Percentiles rank a stretch among this genome's conserved stretches.
Conservation (phyloP, 2,329 filamentous ascomycete genomes). For the Coleophoma cylindrospora region DNA sequence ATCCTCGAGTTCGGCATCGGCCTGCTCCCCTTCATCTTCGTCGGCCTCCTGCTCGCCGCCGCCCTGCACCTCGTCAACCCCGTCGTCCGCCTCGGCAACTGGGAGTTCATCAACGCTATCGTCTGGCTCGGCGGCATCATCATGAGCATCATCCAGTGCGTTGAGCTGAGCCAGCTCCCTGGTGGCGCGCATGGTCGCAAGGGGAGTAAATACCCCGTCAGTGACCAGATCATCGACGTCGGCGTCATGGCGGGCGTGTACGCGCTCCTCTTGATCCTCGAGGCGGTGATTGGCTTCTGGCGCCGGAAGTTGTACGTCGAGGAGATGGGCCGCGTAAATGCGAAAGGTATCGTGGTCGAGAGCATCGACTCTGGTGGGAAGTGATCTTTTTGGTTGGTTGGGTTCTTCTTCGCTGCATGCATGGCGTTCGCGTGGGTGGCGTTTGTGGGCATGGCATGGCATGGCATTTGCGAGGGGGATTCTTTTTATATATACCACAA, state of each 20-base stretch:
- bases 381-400: too few species aligned
- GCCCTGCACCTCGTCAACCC: constrained; percentile 19
- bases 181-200: constrained; percentile 22
- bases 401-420: too few species aligned
- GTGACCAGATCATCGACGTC: constrained; percentile 27
- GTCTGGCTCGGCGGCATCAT: constrained; percentile 25
- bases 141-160: constrained; percentile 23
- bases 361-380: too few species aligned
- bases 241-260: constrained; percentile 29
- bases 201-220: constrained; percentile 25
- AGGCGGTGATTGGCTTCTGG: constrained; percentile 18
- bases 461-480: too few species aligned
- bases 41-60: constrained; percentile 21
- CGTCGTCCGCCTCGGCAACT: constrained; percentile 13
- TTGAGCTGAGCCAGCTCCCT: constrained; percentile 17
- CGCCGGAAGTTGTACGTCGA: constrained; percentile 5
- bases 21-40: constrained; percentile 28
- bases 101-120: constrained; percentile 20
- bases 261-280: constrained; percentile 21
- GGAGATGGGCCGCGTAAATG: too few species aligned
- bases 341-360: too few species aligned
- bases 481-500: too few species aligned
- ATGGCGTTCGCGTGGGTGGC: too few species aligned
- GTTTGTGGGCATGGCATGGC: too few species aligned
- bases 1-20: constrained; percentile 26